phyloP scores from a whole-genome alignment of 208 protist genomes.

The Leptomonas seymouri region DNA sequence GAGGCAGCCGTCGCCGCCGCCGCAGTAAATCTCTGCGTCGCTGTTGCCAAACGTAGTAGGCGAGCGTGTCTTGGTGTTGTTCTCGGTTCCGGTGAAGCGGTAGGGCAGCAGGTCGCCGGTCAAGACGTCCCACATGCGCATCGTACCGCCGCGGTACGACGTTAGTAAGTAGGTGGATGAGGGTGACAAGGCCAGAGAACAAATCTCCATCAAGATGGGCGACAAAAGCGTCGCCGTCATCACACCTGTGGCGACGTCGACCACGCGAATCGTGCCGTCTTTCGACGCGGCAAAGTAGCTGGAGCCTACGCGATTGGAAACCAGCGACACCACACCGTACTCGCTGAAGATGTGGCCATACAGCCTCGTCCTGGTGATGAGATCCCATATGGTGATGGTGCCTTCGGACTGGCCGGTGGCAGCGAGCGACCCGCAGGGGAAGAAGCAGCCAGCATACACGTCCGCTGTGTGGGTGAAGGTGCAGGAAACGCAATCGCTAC shows the following conservation, averaged over 20 bases:
- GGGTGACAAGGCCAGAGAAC: slow-evolving; percentile 71
- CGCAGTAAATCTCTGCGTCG: slow-evolving; percentile 67
- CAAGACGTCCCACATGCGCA: slow-evolving; percentile 81
- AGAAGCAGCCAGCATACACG: slow-evolving; percentile 73
- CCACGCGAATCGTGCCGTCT: slow-evolving; percentile 71
- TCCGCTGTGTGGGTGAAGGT: slow-evolving; percentile 65
- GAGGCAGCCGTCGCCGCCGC: slow-evolving; percentile 69
- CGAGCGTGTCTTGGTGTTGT: slow-evolving; percentile 53
- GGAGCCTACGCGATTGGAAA: slow-evolving; percentile 63
- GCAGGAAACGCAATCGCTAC: slow-evolving; percentile 32
- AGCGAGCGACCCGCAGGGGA: slow-evolving; percentile 72
- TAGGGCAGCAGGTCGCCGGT: slow-evolving; percentile 61
- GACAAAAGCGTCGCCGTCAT: slow-evolving; percentile 68
- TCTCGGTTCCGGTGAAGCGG: slow-evolving; percentile 63
- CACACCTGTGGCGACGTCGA: slow-evolving; percentile 77
- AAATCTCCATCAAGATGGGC: slow-evolving; percentile 69
- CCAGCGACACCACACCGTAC: slow-evolving; percentile 64
- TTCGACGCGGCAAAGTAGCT: slow-evolving; percentile 81
- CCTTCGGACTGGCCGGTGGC: slow-evolving; percentile 82
- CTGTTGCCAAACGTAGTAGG: slow-evolving; percentile 60
- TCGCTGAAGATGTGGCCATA: slow-evolving; percentile 67
- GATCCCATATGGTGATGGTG: slow-evolving; percentile 79
- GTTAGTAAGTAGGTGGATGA: slow-evolving; percentile 75
- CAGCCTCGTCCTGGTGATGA: slow-evolving; percentile 58
- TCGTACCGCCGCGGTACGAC: slow-evolving; percentile 63